phyloP scores from a whole-genome alignment of 1,284 basidiomycete species.

The Rhizopogon parksii region DNA sequence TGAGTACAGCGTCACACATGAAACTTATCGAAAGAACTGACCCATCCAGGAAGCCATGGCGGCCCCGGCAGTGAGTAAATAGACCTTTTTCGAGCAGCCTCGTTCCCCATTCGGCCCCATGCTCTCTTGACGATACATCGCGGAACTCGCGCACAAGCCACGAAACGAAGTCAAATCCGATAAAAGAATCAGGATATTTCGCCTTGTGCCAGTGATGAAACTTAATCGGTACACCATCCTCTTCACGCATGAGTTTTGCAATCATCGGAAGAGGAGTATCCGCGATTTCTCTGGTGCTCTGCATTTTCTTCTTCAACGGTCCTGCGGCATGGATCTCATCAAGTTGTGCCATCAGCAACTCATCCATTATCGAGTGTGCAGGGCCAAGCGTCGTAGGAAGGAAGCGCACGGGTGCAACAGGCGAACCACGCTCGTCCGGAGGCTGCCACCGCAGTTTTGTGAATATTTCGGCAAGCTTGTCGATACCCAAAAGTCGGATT shows the following conservation, averaged over 20 bases:
- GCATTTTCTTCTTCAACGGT: slow-evolving; percentile 69
- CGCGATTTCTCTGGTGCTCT: slow-evolving; percentile 62
- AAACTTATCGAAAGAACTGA: slow-evolving; percentile 29
- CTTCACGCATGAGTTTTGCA: slow-evolving; percentile 74
- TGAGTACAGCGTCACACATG: slow-evolving; percentile 2
- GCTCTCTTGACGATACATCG: slow-evolving; percentile 73
- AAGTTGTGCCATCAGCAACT: slow-evolving; percentile 67
- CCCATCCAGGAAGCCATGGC: slow-evolving; percentile 83
- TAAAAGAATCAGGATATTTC: slow-evolving; percentile 74
- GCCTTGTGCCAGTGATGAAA: slow-evolving; percentile 68
- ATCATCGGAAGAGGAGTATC: slow-evolving; percentile 57
- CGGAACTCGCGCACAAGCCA: slow-evolving; percentile 85
- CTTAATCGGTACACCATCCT: slow-evolving; percentile 71
- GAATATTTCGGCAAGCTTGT: slow-evolving; percentile 87
- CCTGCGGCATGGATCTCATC: slow-evolving; percentile 73
- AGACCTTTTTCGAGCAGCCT: slow-evolving; percentile 72
- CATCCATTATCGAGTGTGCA: slow-evolving; percentile 71
- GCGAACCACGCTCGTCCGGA: slow-evolving; percentile 49
- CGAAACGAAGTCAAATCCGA: slow-evolving; percentile 77
- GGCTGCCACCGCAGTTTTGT: slow-evolving; percentile 72
- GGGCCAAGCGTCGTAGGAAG: slow-evolving; percentile 80
- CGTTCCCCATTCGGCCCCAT: slow-evolving; percentile 74
- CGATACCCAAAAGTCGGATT: slow-evolving; percentile 81
- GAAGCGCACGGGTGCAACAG: slow-evolving; percentile 57
- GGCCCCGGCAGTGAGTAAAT: slow-evolving; percentile 73